Base-by-base conservation (phyloP, 108 stramenopile species). In the Conticribra guillardii region DNA sequence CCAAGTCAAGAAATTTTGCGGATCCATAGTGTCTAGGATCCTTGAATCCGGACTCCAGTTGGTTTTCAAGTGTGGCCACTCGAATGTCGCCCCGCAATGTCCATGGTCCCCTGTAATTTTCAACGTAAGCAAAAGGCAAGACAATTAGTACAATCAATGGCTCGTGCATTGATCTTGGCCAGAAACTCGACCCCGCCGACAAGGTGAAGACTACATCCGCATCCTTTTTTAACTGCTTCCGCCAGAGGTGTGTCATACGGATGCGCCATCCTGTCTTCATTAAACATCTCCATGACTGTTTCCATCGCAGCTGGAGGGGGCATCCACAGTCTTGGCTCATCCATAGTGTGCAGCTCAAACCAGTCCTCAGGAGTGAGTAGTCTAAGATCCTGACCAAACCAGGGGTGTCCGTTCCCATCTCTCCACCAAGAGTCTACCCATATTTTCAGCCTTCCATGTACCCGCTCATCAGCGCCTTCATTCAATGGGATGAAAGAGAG, bases 1-100 rank as follows among this genome's bases (percentile, higher is more conserved):
- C 71, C 69, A 69, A 24, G 18, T 58, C 48, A 64, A 23, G 74
- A 69, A 89, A 55, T 85, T 84, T 16, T 57, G 67, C 54, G 82
- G 80, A 34, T 64, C 53, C 49, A 85, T 76, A n/a, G 33, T 41
- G 16, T 60, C 18, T 22, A 23, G n/a, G 27, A 47, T 52, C 55
- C 50, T 29, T 24, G 54, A 34, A 55, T 23, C 33, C 45, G 30
- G 53, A n/a, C 23, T 30, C 57, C 80, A 85, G 18, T 27, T 7
- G 3, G 5, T 41, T 46, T 77, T 73, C 30, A 32, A 64, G 7
- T 28, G 48, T 5, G 2, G 22, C 21, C 29, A 46, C 9, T 4
- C 57, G 29, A 22, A 19, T 26, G 32, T 67, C 50, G 2, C 44
- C 32, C 31, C 26, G 17, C 0, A 54, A 18, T 16, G 30, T 44